Conservation (phyloP, 2,329 filamentous ascomycete species). For the Apiospora arundinis region DNA sequence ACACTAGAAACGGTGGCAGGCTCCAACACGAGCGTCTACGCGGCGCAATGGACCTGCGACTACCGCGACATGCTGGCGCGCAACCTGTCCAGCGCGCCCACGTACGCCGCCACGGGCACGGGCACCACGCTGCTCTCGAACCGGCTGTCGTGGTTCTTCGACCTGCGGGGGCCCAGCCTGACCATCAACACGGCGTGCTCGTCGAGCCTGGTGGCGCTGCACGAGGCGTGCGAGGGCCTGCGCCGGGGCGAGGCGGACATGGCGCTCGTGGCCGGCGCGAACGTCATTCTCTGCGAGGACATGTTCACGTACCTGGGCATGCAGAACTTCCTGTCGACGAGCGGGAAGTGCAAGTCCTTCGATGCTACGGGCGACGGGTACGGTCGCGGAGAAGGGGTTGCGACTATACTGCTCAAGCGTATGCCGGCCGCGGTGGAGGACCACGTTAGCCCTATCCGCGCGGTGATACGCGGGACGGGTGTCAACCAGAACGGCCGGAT, state of each 20-base stretch:
- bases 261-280: constrained; percentile 41
- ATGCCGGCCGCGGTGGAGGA: constrained; percentile 40
- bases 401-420: constrained; percentile 41
- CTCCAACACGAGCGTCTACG: constrained; percentile 38
- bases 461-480: constrained; percentile 4
- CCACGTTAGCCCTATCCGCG: background rate
- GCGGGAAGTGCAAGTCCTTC: constrained; percentile 33
- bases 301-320: constrained; percentile 39
- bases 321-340: constrained; percentile 34
- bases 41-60: constrained; percentile 43
- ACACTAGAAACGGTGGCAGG: constrained; percentile 51
- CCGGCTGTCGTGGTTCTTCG: constrained; percentile 41
- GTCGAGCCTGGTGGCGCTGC: constrained; percentile 41
- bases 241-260: constrained; percentile 38
- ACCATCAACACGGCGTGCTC: constrained; percentile 46
- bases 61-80: constrained; percentile 44
- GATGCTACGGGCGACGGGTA: constrained; percentile 34
- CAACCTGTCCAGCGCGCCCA: constrained; percentile 43
- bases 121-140: constrained; percentile 44
- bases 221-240: constrained; percentile 39
- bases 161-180: constrained; percentile 40
- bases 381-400: constrained; percentile 44
- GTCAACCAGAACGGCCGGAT: constrained; percentile 19
- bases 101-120: constrained; percentile 48
- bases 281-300: constrained; percentile 40